Conservation (phyloP, 176 grass and related monocot species). For the Oryza coarctata region DNA sequence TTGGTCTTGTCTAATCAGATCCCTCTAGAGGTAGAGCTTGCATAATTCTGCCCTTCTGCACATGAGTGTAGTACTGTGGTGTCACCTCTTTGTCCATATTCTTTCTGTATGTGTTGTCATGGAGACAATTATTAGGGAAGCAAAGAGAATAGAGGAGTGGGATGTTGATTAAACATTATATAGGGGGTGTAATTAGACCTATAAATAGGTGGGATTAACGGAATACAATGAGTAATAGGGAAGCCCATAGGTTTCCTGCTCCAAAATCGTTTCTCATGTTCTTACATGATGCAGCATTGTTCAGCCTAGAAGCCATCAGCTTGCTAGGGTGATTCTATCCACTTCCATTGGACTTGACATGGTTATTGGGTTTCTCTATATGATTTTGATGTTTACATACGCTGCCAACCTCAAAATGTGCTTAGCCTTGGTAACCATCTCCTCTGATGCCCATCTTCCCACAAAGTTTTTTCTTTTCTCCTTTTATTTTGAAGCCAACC, state of each 20-base stretch:
- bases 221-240: background rate
- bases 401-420: background rate
- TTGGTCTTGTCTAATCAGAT: no score
- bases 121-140: background rate
- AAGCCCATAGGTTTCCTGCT: background rate
- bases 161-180: background rate
- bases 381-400: background rate
- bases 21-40: no score
- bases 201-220: background rate
- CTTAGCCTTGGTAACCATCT: background rate
- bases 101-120: no score
- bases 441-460: background rate
- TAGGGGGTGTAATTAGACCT: background rate
- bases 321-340: constrained; percentile 2
- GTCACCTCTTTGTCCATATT: background rate
- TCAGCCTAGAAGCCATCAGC: constrained; percentile 7
- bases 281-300: background rate
- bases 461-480: background rate
- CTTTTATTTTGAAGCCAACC: background rate
- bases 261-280: background rate
- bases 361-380: background rate
- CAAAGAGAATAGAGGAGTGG: background rate
- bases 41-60: background rate
- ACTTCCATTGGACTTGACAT: background rate
- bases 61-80: background rate